Evolutionary conservation across 352 stramenopile genomes (phyloP).

Genomic region (Phytopythium delawarense): DNA sequence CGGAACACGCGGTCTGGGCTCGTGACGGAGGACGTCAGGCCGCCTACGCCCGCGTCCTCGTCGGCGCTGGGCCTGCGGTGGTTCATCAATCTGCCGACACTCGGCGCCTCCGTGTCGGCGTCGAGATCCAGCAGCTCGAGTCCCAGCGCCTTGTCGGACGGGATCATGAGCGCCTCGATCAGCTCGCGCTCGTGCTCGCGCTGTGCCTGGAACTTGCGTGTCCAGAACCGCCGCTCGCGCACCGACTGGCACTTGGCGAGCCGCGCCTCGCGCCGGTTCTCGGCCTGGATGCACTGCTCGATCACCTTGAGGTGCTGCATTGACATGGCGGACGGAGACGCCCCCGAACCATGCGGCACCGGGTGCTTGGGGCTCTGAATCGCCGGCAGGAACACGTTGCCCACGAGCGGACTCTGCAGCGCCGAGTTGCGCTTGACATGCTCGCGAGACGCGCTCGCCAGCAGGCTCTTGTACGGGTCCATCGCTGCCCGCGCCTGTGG

Average conservation of each 20-base stretch:
- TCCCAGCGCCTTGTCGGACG: conserved; percentile 13
- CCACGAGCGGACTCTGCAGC: conserved; percentile 41
- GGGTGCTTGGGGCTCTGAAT: conserved; percentile 25
- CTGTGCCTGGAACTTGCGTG: conserved; percentile 56
- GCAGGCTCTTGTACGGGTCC: conserved; percentile 46
- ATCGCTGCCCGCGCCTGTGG: neutral
- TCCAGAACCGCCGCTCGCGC: conserved; percentile 38
- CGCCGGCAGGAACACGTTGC: conserved; percentile 61
- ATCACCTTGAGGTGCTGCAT: conserved; percentile 66
- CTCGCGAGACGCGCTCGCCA: conserved; percentile 37
- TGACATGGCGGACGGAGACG: conserved; percentile 14
- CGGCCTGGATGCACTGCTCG: conserved; percentile 65
- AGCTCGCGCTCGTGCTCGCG: conserved; percentile 49
- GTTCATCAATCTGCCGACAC: neutral
- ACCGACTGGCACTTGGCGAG: conserved; percentile 45
- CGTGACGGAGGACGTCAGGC: conserved; percentile 18
- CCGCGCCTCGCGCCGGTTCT: conserved; percentile 62
- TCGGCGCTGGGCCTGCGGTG: neutral
- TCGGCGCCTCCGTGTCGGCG: neutral
- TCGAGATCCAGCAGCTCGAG: conserved; percentile 33
- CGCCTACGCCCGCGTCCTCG: neutral
- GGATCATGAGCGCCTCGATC: conserved; percentile 54
- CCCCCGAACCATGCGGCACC: conserved; percentile 2
- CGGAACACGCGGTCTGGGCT: conserved; percentile 36
- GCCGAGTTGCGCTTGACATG: conserved; percentile 35